Conservation (phyloP, 192 early-diverging fungal genomes). For the Lunasporangiospora selenospora region DNA sequence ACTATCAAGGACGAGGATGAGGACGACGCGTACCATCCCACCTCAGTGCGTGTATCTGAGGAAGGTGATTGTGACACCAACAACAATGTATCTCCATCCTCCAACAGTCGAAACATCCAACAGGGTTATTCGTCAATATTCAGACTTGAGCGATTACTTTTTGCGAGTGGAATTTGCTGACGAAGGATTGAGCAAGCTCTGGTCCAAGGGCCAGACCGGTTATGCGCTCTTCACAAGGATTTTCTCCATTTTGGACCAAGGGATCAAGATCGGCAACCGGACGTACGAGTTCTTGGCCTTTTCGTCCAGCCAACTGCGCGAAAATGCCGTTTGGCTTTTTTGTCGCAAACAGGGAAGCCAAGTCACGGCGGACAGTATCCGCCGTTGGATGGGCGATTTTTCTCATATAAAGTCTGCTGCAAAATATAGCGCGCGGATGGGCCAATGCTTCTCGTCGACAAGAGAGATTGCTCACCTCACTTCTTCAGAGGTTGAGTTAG, state of each 20-base stretch:
- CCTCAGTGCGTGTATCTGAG: constrained; percentile 56
- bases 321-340: constrained; percentile 79
- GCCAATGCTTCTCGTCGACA: constrained; percentile 79
- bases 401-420: constrained; percentile 67
- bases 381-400: constrained; percentile 77
- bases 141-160: constrained; percentile 59
- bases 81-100: constrained; percentile 66
- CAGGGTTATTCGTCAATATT: constrained; percentile 71
- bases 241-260: constrained; percentile 50
- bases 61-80: constrained; percentile 72
- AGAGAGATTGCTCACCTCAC: constrained; percentile 51
- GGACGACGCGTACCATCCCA: constrained; percentile 39
- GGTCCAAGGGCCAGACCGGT: constrained; percentile 26
- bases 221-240: constrained; percentile 61
- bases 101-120: constrained; percentile 75
- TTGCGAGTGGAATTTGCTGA: constrained; percentile 74
- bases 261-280: constrained; percentile 60
- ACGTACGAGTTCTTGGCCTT: constrained; percentile 70
- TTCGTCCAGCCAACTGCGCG: constrained; percentile 67
- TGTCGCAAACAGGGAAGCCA: constrained; percentile 47
- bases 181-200: constrained; percentile 55
- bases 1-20: constrained; percentile 10
- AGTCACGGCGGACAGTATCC: constrained; percentile 57
- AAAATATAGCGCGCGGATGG: constrained; percentile 72
- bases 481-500: constrained; percentile 45